phyloP scores from a whole-genome alignment of 2,329 filamentous ascomycete genomes.

The Pyrenochaeta sp. region DNA sequence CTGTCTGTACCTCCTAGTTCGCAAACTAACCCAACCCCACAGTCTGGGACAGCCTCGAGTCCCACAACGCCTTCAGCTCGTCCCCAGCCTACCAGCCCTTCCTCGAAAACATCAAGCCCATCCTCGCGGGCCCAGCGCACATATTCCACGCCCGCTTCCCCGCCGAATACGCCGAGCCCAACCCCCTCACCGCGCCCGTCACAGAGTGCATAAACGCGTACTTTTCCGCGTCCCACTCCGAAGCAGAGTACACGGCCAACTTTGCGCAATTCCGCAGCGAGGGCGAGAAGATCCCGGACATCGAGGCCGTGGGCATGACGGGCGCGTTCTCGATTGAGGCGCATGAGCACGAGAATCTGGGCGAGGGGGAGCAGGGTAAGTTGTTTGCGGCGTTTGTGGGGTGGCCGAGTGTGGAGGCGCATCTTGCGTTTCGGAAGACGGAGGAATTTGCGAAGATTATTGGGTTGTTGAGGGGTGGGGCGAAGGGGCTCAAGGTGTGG shows the following conservation, averaged over 20 bases:
- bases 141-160: constrained; percentile 48
- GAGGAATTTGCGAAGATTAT: constrained; percentile 55
- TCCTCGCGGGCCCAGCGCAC: constrained; percentile 33
- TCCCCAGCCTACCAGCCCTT: constrained; percentile 50
- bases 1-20: background rate
- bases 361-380: constrained; percentile 39
- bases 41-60: constrained; percentile 54
- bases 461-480: constrained; percentile 50
- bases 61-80: constrained; percentile 52
- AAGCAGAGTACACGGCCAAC: constrained; percentile 32
- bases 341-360: constrained; percentile 23
- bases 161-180: constrained; percentile 16
- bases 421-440: constrained; percentile 56
- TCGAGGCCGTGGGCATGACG: constrained; percentile 31
- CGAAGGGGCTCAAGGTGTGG: constrained; percentile 53
- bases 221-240: constrained; percentile 47
- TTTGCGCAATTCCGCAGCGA: constrained; percentile 50
- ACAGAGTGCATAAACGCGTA: constrained; percentile 59
- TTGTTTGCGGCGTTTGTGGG: constrained; percentile 56
- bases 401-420: constrained; percentile 60
- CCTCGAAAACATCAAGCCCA: constrained; percentile 31
- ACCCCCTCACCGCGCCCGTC: constrained; percentile 52
- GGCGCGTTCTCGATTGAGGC: constrained; percentile 48
- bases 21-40: background rate
- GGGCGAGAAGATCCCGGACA: constrained; percentile 38